Evolutionary conservation across 1,139 yeast species (phyloP).

Genomic region (Kodamaea arcana): DNA sequence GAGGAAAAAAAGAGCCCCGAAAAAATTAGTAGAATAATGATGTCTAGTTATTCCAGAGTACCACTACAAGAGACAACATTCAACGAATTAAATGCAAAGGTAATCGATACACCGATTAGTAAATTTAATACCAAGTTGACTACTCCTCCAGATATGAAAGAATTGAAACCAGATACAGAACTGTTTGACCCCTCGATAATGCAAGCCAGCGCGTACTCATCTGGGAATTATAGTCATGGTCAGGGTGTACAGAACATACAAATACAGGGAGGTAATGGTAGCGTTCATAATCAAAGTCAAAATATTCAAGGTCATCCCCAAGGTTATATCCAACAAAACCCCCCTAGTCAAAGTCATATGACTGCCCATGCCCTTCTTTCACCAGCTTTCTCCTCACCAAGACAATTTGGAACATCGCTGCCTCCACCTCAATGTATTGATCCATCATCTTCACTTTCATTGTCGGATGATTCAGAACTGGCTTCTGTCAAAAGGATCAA

Average conservation of each 20-base stretch:
- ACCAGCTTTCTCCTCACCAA: conserved; percentile 50
- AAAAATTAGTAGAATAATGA: conserved; percentile 4
- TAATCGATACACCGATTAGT: conserved; percentile 19
- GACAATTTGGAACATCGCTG: conserved; percentile 5
- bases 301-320: too few species aligned
- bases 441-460: conserved; percentile 13
- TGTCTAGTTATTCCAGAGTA: conserved; percentile 11
- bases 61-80: conserved; percentile 16
- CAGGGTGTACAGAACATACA: neutral
- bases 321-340: too few species aligned
- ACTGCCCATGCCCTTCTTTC: conserved; percentile 29
- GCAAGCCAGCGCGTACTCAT: neutral
- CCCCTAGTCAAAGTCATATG: too few species aligned
- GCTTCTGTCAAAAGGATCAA: conserved; percentile 6
- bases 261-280: neutral
- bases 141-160: conserved; percentile 33
- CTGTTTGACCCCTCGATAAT: conserved; percentile 7
- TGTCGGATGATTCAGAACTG: conserved; percentile 8
- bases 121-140: conserved; percentile 21
- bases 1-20: neutral
- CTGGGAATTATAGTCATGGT: conserved; percentile 1
- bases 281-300: neutral
- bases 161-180: conserved; percentile 4
- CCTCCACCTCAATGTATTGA: conserved; percentile 14
- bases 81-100: conserved; percentile 2